Conservation (phyloP, 176 grass and related monocot species). For the Oryza rufipogon region DNA sequence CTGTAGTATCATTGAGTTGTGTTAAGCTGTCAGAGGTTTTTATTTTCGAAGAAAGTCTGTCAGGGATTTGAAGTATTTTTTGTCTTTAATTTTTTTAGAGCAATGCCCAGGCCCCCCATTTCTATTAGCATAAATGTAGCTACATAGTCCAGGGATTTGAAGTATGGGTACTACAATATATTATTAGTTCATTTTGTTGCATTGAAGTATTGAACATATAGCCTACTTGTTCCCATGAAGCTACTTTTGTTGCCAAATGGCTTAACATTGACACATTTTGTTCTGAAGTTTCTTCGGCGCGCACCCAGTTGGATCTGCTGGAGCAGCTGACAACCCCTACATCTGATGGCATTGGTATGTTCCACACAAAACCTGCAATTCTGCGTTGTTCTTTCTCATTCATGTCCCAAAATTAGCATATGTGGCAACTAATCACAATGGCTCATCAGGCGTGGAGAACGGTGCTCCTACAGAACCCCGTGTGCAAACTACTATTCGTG, state of each 20-base stretch:
- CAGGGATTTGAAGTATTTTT: background rate
- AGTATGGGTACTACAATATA: background rate
- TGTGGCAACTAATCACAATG: background rate
- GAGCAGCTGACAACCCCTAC: conserved; percentile 77
- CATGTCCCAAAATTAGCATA: background rate
- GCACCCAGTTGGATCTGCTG: conserved; percentile 78
- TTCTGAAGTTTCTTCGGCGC: conserved; percentile 70
- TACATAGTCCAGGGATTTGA: background rate
- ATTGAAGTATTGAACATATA: background rate
- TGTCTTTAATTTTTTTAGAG: too few species aligned
- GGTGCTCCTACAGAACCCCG: background rate
- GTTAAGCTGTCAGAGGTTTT: background rate
- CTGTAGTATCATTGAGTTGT: background rate
- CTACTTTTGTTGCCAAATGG: conserved; percentile 2
- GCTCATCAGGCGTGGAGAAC: conserved; percentile 40
- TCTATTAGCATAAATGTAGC: too few species aligned
- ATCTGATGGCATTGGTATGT: conserved; percentile 54
- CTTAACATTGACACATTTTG: conserved; percentile 23
- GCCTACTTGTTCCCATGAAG: conserved; percentile 18
- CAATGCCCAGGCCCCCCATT: too few species aligned
- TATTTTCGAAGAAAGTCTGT: background rate
- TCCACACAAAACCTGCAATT: background rate
- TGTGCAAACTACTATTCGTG: conserved; percentile 50
- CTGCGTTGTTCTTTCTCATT: background rate
- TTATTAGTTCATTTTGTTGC: background rate